These are phyloP conservation scores for Fomitopsis pulvina DNA, from an alignment of 768 basidiomycete genomes.

Conservation along the genomic window DNA sequence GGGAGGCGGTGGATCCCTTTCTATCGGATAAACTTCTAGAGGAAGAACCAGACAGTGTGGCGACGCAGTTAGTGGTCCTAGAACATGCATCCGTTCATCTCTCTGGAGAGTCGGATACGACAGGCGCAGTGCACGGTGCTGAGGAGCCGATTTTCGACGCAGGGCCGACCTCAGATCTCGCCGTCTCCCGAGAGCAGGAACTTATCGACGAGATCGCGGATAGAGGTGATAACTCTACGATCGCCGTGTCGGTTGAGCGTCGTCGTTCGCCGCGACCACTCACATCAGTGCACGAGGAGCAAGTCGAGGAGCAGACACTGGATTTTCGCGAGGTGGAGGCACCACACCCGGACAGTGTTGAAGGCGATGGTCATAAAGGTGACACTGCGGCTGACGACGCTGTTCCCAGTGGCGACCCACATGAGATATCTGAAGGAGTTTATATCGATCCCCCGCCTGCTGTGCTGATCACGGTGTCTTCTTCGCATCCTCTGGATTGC, in stretches of 20 bases:
- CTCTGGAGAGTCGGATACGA: too few species aligned
- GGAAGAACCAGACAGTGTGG: too few species aligned
- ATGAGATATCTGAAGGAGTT: conserved; percentile 36
- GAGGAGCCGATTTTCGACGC: neutral
- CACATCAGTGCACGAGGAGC: neutral
- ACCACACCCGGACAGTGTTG: neutral
- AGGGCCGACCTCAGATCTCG: neutral
- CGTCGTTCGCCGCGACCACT: neutral
- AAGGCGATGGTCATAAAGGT: neutral
- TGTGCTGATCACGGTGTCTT: conserved; percentile 43
- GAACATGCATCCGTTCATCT: too few species aligned
- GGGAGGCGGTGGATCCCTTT: too few species aligned
- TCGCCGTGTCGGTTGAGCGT: neutral
- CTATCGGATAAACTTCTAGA: too few species aligned
- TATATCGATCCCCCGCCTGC: conserved; percentile 74
- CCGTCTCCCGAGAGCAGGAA: neutral
- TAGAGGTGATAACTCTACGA: neutral
- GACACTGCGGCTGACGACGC: neutral
- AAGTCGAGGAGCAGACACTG: neutral
- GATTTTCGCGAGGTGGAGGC: neutral
- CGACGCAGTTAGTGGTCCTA: too few species aligned
- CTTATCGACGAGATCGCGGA: neutral
- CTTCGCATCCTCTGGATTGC: conserved; percentile 32
- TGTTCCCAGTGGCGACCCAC: conserved; percentile 8
- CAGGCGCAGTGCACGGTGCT: too few species aligned